Conservation (phyloP, 352 stramenopile species). For the Phytophthora pini region DNA sequence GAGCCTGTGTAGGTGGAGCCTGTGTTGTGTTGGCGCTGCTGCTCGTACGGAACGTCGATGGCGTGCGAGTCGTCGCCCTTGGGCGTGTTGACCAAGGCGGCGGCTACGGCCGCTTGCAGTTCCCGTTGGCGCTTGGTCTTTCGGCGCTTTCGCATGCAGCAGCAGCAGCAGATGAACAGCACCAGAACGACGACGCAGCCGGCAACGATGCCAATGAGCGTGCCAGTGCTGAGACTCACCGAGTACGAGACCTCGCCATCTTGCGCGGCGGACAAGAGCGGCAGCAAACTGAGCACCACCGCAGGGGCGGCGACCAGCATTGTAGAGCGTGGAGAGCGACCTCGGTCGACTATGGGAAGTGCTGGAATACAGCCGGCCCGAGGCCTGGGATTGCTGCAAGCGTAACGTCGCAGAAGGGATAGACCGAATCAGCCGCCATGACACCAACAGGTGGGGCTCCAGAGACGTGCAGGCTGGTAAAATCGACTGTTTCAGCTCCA, state of each 20-base stretch:
- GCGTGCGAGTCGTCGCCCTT: constrained; percentile 24
- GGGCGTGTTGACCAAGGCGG: constrained; percentile 25
- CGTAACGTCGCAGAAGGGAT: constrained; percentile 26
- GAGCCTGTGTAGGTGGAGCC: constrained; percentile 34
- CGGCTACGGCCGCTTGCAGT: constrained; percentile 26
- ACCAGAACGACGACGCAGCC: constrained; percentile 27
- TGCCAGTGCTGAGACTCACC: constrained; percentile 33
- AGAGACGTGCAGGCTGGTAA: constrained; percentile 11
- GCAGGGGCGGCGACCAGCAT: constrained; percentile 15
- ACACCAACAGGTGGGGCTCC: constrained; percentile 17
- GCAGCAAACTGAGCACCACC: constrained; percentile 15
- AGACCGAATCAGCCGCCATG: constrained; percentile 12
- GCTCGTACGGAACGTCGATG: constrained; percentile 26
- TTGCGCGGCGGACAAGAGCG: constrained; percentile 13
- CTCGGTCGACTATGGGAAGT: not conserved
- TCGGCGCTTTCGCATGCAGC: constrained; percentile 30
- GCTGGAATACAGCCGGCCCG: constrained; percentile 12
- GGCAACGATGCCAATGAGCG: constrained; percentile 27
- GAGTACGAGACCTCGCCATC: constrained; percentile 31
- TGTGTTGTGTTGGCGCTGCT: constrained; percentile 24
- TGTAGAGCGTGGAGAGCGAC: not conserved
- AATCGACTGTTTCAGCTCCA: constrained; percentile 4
- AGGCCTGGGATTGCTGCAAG: not conserved
- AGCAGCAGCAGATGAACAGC: constrained; percentile 34
- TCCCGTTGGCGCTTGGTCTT: constrained; percentile 23